Conservation (phyloP, 768 basidiomycete species). For the Pleurotus pulmonarius region DNA sequence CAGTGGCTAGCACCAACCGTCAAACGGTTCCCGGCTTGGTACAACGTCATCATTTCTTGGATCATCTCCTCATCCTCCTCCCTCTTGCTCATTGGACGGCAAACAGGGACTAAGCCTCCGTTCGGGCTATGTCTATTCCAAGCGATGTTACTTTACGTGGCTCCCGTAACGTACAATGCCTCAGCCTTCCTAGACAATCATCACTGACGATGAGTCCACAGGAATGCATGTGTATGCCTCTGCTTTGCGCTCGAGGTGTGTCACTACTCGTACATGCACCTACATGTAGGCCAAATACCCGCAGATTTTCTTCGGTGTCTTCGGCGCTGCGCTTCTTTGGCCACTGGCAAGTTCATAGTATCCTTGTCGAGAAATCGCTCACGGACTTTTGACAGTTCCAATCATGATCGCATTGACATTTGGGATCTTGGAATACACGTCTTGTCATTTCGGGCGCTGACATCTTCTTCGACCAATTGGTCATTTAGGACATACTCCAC, state of each 20-base stretch:
- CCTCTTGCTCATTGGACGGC: slow-evolving; percentile 18
- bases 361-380: too few relatives aligned
- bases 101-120: slow-evolving; percentile 16
- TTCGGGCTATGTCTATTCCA: slow-evolving; percentile 21
- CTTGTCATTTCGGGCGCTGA: not conserved
- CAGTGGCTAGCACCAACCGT: slow-evolving; percentile 12
- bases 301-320: slow-evolving; percentile 5
- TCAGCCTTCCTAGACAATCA: not conserved
- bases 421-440: slow-evolving; percentile 5
- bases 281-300: slow-evolving; percentile 1
- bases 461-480: not conserved
- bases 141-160: slow-evolving; percentile 20
- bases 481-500: slow-evolving; percentile 10
- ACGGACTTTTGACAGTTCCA: slow-evolving; percentile 12
- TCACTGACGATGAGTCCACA: not conserved
- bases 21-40: slow-evolving; percentile 16
- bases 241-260: slow-evolving; percentile 13
- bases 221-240: slow-evolving; percentile 9
- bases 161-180: slow-evolving; percentile 16
- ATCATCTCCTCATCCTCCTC: slow-evolving; percentile 19
- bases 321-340: not conserved
- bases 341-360: slow-evolving; percentile 1
- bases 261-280: not conserved
- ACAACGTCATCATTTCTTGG: slow-evolving; percentile 17
- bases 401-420: slow-evolving; percentile 15